A percentile compares a stretch with the other conserved stretches of the same genome.
Conservation (phyloP, 495 filamentous ascomycete species). For the Acidiella bohemica region DNA sequence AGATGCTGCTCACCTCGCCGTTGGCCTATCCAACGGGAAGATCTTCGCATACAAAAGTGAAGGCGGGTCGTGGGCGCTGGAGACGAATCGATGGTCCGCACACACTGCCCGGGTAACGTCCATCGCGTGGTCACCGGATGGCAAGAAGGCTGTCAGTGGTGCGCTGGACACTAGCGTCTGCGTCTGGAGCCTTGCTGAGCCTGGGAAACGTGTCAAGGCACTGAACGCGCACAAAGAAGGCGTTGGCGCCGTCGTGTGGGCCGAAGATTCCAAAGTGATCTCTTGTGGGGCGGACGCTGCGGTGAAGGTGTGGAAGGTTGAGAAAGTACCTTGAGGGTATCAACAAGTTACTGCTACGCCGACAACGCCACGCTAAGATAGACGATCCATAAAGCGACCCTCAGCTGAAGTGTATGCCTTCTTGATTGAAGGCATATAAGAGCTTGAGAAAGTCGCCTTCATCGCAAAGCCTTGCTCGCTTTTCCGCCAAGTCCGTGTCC, state of each 20-base stretch:
- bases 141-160: constrained; percentile 69
- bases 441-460: constrained; percentile 78
- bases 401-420: constrained; percentile 87
- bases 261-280: constrained; percentile 53
- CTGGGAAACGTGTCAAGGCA: constrained; percentile 64
- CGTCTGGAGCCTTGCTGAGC: constrained; percentile 78
- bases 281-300: constrained; percentile 77
- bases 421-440: constrained; percentile 68
- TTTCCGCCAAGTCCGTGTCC: constrained; percentile 62
- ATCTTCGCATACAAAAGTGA: constrained; percentile 55
- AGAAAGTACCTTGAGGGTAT: constrained; percentile 35
- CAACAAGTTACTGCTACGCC: too few relatives aligned
- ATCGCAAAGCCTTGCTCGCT: constrained; percentile 70
- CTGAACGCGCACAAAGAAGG: constrained; percentile 89
- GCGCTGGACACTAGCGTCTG: constrained; percentile 79
- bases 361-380: too few relatives aligned
- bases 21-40: constrained; percentile 73
- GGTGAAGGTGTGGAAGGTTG: constrained; percentile 78
- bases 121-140: constrained; percentile 67
- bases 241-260: constrained; percentile 78
- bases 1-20: constrained; percentile 57
- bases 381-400: too few relatives aligned
- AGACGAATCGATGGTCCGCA: constrained; percentile 73
- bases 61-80: constrained; percentile 37
- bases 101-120: constrained; percentile 78